phyloP scores from a whole-genome alignment of 2,329 filamentous ascomycete genomes.

The Neofusicoccum kwambonambiense region DNA sequence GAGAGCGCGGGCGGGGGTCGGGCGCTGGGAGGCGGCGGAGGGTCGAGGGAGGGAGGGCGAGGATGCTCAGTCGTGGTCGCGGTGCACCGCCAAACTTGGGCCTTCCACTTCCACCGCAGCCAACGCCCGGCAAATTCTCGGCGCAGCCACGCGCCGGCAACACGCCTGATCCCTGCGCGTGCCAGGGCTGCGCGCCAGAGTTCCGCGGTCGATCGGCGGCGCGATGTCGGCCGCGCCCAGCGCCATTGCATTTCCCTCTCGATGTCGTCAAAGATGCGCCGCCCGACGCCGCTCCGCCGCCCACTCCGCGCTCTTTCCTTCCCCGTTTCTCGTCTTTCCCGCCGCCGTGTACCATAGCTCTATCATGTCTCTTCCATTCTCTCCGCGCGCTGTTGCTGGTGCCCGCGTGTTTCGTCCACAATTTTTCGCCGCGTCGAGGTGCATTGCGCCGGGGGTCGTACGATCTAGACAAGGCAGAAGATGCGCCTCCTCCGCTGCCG shows the following conservation, averaged over 20 bases:
- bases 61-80: constrained; percentile 6
- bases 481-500: constrained; percentile 8
- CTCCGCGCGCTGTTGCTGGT: neutral
- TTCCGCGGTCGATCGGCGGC: constrained; percentile 9
- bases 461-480: neutral
- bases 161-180: neutral
- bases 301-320: neutral
- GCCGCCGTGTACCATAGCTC: neutral
- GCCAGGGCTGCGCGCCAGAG: neutral
- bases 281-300: neutral
- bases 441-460: neutral
- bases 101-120: neutral
- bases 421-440: neutral
- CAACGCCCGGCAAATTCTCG: neutral
- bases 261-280: constrained; percentile 3
- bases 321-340: neutral
- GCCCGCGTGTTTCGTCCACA: constrained; percentile 4
- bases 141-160: neutral
- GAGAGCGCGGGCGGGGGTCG: neutral
- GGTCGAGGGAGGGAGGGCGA: neutral
- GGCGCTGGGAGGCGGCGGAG: neutral
- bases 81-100: constrained; percentile 11
- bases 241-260: neutral
- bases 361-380: neutral
- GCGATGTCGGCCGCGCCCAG: constrained; percentile 12